A percentile compares a stretch with the other conserved stretches of the same genome.
These are phyloP conservation scores for Favolaschia claudopus DNA, from an alignment of 768 basidiomycete genomes.

Conservation along the genomic window DNA sequence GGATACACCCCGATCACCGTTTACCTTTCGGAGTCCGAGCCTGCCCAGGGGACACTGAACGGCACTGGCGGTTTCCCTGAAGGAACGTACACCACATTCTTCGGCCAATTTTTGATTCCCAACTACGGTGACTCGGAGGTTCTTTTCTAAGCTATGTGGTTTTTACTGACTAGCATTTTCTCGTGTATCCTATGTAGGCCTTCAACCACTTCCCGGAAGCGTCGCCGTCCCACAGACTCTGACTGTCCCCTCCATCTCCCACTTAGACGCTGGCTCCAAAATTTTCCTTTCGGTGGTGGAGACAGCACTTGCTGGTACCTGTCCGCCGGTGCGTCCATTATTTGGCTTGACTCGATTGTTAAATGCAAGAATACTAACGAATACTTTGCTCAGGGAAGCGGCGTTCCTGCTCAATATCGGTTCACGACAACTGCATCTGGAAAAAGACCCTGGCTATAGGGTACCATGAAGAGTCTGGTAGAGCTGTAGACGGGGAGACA, in stretches of 20 bases:
- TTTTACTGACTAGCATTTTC: too few species aligned
- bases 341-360: not conserved
- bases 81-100: not conserved
- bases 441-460: too few species aligned
- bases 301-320: not conserved
- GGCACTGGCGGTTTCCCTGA: not conserved
- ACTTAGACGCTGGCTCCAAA: not conserved
- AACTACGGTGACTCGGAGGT: too few species aligned
- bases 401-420: not conserved
- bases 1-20: slow-evolving; percentile 9
- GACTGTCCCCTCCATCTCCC: slow-evolving; percentile 7
- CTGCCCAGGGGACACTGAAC: slow-evolving; percentile 8
- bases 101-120: not conserved
- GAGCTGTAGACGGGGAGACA: too few species aligned
- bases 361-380: not conserved
- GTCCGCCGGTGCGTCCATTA: slow-evolving; percentile 5
- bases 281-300: slow-evolving; percentile 5
- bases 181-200: not conserved
- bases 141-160: too few species aligned
- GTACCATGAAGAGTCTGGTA: too few species aligned
- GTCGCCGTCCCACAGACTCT: not conserved
- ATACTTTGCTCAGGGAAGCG: too few species aligned
- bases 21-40: not conserved
- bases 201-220: not conserved
- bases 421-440: too few species aligned